phyloP scores from a whole-genome alignment of 208 protist species.

The Trypanosoma mega region DNA sequence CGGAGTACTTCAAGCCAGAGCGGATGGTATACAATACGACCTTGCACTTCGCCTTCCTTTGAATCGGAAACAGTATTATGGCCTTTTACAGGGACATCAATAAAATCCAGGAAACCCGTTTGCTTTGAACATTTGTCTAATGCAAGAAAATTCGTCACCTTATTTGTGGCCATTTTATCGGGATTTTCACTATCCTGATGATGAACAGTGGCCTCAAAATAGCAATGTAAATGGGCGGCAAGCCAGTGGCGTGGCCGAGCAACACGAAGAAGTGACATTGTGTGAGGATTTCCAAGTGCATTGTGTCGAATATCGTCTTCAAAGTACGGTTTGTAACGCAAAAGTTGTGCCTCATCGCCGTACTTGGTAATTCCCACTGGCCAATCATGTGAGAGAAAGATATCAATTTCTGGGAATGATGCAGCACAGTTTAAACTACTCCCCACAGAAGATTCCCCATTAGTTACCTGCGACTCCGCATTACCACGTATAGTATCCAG shows the following conservation, averaged over 20 bases:
- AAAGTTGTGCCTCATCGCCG: constrained; percentile 72
- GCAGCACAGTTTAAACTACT: constrained; percentile 6
- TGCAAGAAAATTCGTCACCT: constrained; percentile 69
- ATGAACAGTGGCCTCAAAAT: constrained; percentile 73
- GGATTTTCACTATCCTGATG: constrained; percentile 26
- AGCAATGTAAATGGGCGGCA: constrained; percentile 86
- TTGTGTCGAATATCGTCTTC: constrained; percentile 73
- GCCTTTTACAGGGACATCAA: constrained; percentile 45
- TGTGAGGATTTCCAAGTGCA: constrained; percentile 84
- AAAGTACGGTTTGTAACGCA: constrained; percentile 88
- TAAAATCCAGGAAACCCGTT: constrained; percentile 76
- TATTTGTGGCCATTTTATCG: background rate
- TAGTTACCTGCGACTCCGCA: too few species aligned
- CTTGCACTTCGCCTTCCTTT: background rate
- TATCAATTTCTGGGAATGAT: constrained; percentile 41
- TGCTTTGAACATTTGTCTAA: constrained; percentile 88
- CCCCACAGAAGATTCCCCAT: background rate
- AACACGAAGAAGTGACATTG: constrained; percentile 56
- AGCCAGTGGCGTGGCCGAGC: constrained; percentile 77
- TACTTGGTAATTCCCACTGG: constrained; percentile 84
- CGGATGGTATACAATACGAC: constrained; percentile 57
- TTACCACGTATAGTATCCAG: too few species aligned
- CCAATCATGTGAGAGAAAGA: constrained; percentile 93
- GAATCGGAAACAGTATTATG: background rate
- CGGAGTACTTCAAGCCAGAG: constrained; percentile 61